phyloP scores from a whole-genome alignment of 148 eudicot species.

The Camellia granthamiana region DNA sequence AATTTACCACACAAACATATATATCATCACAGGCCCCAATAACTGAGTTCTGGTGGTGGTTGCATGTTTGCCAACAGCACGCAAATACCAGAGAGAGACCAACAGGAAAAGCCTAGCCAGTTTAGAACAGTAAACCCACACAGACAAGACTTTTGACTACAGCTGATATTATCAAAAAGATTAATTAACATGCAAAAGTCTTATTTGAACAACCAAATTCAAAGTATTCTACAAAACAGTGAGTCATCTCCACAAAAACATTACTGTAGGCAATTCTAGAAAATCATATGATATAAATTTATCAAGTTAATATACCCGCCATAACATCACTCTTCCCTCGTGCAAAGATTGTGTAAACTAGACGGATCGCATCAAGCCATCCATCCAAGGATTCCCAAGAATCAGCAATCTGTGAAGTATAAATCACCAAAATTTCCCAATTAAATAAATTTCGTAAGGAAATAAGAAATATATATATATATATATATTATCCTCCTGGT shows the following conservation, averaged over 20 bases:
- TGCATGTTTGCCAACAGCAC: too few relatives aligned
- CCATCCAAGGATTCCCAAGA: constrained; percentile 87
- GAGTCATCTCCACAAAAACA: constrained; percentile 10
- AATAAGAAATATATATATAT: neutral
- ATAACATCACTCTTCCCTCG: constrained; percentile 90
- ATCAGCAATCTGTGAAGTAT: constrained; percentile 65
- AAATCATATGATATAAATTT: constrained; percentile 9
- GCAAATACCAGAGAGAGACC: too few relatives aligned
- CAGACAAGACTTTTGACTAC: neutral
- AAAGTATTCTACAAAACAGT: neutral
- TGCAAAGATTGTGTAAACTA: constrained; percentile 89
- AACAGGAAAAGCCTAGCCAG: too few relatives aligned
- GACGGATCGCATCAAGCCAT: constrained; percentile 92
- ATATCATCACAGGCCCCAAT: too few relatives aligned
- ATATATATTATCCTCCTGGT: neutral
- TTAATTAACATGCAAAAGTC: constrained; percentile 20
- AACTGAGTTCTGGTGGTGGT: too few relatives aligned
- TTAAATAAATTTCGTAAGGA: neutral
- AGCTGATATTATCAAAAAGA: neutral
- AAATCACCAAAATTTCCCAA: neutral
- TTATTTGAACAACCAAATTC: constrained; percentile 7
- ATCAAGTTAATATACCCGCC: constrained; percentile 75
- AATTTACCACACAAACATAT: too few relatives aligned
- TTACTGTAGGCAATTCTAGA: constrained; percentile 4
- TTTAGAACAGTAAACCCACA: too few relatives aligned